A percentile compares a stretch with the other conserved stretches of the same genome.
phyloP scores from a whole-genome alignment of 2,329 filamentous ascomycete genomes.

The Plectosphaerella sp. region DNA sequence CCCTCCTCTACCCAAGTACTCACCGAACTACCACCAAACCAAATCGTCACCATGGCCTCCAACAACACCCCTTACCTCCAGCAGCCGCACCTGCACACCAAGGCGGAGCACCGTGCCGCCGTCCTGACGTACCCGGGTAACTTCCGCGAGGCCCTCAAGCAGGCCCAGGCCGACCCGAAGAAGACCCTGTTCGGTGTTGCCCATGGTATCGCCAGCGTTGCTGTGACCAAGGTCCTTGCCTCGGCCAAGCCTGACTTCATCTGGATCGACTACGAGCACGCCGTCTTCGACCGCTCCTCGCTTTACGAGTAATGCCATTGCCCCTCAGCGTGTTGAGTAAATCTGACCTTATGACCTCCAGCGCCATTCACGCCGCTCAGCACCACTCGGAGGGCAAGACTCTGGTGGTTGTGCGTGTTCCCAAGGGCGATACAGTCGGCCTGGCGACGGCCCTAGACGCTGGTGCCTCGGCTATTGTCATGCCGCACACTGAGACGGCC shows the following conservation, averaged over 20 bases:
- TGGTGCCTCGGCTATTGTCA: conserved; percentile 13
- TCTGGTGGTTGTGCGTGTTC: conserved; percentile 13
- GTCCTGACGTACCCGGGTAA: conserved; percentile 12
- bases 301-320: conserved; percentile 8
- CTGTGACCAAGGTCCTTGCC: conserved; percentile 12
- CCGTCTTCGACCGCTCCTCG: conserved; percentile 6
- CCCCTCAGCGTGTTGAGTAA: background rate
- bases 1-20: background rate
- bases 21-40: background rate
- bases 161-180: conserved; percentile 8
- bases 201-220: conserved; percentile 12
- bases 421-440: conserved; percentile 14
- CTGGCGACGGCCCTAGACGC: conserved; percentile 16
- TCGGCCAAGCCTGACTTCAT: conserved; percentile 13
- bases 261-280: conserved; percentile 15
- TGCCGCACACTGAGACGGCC: conserved; percentile 15
- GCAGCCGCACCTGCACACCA: conserved; percentile 10
- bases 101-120: conserved; percentile 8
- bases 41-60: background rate
- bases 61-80: conserved; percentile 6
- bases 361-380: conserved; percentile 14
- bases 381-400: conserved; percentile 17
- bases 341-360: background rate
- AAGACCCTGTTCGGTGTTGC: conserved; percentile 12
- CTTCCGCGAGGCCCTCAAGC: conserved; percentile 5